phyloP scores from a whole-genome alignment of 208 protist genomes.

The Borovskyia barvae region DNA sequence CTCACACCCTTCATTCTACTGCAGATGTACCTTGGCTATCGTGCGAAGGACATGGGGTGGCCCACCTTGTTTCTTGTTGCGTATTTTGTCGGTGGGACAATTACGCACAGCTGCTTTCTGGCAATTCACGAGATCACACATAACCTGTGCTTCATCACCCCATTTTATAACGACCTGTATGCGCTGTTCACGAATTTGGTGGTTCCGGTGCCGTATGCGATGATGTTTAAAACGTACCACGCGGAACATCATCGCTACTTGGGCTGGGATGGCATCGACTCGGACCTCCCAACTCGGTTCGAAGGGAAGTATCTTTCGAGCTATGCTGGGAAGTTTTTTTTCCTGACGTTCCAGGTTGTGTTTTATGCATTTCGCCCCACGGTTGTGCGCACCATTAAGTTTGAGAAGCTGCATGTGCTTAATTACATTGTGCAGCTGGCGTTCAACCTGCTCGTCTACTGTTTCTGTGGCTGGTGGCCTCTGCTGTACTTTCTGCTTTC shows the following conservation, averaged over 20 bases:
- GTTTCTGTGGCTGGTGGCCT: constrained; percentile 53
- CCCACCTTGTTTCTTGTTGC: constrained; percentile 51
- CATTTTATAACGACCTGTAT: constrained; percentile 78
- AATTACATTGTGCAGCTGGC: constrained; percentile 53
- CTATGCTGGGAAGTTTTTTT: constrained; percentile 75
- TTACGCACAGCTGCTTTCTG: constrained; percentile 81
- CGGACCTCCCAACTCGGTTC: constrained; percentile 81
- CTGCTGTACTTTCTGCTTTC: constrained; percentile 79
- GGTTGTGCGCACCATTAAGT: constrained; percentile 61
- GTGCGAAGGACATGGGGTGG: constrained; percentile 68
- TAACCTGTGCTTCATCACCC: constrained; percentile 77
- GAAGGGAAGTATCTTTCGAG: constrained; percentile 73
- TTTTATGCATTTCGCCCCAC: constrained; percentile 90
- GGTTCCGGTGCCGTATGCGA: constrained; percentile 85
- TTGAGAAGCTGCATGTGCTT: constrained; percentile 49
- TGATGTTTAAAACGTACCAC: constrained; percentile 94
- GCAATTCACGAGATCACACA: constrained; percentile 93
- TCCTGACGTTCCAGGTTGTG: constrained; percentile 84
- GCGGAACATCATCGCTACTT: constrained; percentile 93
- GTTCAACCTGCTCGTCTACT: constrained; percentile 43
- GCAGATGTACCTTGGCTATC: constrained; percentile 65
- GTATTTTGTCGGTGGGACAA: constrained; percentile 84
- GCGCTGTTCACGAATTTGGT: constrained; percentile 86
- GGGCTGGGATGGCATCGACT: constrained; percentile 84
- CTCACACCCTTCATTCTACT: constrained; percentile 52